Conservation (phyloP, 768 basidiomycete genomes). For the Russula vinacea region DNA sequence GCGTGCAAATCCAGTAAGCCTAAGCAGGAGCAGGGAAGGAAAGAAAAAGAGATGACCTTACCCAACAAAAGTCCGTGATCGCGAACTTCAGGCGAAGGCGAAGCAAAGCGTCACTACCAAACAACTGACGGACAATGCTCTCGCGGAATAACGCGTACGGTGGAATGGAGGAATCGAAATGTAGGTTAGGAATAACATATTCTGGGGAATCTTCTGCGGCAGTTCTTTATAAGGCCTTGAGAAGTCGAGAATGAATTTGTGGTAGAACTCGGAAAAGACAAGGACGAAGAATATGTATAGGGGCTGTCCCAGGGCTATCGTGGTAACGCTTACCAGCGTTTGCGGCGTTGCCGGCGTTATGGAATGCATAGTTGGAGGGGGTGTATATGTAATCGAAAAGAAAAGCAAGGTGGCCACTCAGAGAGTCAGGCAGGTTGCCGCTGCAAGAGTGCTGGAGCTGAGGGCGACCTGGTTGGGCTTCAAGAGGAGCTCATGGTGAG, state of each 20-base stretch:
- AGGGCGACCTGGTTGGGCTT: too few species aligned
- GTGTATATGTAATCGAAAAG: too few species aligned
- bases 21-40: neutral
- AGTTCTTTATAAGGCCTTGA: conserved; percentile 44
- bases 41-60: conserved; percentile 33
- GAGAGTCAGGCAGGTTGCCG: too few species aligned
- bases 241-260: conserved; percentile 43
- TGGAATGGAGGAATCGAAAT: conserved; percentile 34
- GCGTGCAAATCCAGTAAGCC: too few species aligned
- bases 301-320: conserved; percentile 45
- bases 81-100: conserved; percentile 56
- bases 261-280: conserved; percentile 45
- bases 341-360: too few species aligned
- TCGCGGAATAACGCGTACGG: conserved; percentile 38
- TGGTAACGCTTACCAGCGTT: conserved; percentile 2
- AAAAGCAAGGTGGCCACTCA: too few species aligned
- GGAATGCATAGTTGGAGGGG: too few species aligned
- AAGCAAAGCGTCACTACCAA: conserved; percentile 55
- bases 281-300: conserved; percentile 51
- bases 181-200: conserved; percentile 36
- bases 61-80: conserved; percentile 46
- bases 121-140: conserved; percentile 56
- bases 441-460: too few species aligned
- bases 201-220: conserved; percentile 39
- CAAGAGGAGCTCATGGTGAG: too few species aligned